Evolutionary conservation across 208 protist genomes (phyloP).

Genomic region (Leishmania turanica): DNA sequence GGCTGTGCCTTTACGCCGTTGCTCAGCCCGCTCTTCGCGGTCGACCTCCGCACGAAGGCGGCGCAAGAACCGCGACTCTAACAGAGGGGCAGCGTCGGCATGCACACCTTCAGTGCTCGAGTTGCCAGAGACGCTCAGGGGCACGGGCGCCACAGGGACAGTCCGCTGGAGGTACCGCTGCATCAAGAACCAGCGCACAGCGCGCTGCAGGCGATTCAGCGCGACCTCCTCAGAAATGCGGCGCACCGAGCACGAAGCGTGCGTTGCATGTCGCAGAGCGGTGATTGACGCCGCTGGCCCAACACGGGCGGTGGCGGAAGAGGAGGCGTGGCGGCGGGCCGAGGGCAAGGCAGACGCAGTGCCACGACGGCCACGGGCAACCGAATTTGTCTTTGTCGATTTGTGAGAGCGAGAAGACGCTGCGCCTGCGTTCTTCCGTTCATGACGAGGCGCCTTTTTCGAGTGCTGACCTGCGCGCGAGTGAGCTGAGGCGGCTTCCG

Average conservation of each 20-base stretch:
- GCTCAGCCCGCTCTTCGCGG: constrained; percentile 3
- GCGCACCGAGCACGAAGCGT: neutral
- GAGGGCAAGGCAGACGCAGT: neutral
- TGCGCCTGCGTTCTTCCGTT: neutral
- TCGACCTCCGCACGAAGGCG: constrained; percentile 24
- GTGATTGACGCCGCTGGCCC: neutral
- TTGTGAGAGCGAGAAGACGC: neutral
- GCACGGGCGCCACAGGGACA: neutral
- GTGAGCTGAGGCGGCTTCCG: too few species aligned
- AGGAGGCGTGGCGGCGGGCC: neutral
- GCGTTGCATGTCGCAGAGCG: neutral
- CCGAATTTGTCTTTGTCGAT: neutral
- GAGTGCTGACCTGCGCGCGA: neutral
- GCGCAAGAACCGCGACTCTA: constrained; percentile 24
- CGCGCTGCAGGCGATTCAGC: constrained; percentile 45
- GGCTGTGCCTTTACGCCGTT: constrained; percentile 10
- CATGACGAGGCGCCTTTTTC: neutral
- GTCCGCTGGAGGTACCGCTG: constrained; percentile 7
- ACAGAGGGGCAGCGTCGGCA: neutral
- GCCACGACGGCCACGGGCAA: neutral
- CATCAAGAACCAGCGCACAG: constrained; percentile 38
- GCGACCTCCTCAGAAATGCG: constrained; percentile 36
- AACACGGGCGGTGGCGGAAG: neutral
- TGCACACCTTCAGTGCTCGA: neutral
- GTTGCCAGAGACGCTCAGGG: neutral